Evolutionary conservation across 345 rosid genomes (phyloP), one percentile per base, ranked within the genome.

Genomic region (Arabis alpina): DNA sequence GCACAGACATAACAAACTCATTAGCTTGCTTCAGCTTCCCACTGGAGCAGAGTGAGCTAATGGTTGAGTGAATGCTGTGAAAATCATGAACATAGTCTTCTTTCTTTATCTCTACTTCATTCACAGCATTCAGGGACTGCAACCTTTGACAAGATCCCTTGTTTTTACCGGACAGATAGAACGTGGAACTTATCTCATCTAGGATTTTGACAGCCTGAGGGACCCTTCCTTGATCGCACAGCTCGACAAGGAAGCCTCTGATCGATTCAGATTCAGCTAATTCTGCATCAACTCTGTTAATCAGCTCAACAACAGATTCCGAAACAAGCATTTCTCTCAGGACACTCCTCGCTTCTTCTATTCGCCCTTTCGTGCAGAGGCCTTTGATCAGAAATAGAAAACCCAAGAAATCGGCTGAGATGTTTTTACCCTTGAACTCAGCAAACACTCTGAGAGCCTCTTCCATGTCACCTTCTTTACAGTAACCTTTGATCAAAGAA

Each of bases 301-400:
- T 80, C 70, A 89, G 63, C 77, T 83, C 85, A 70, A 82, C 54
- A 60, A 81, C 81, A 44, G 88, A 77, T 74, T 78, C 59, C 56
- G 87, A 79, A 75, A 77, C 86, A 75, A 93, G 88, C 98, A 91
- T 91, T 70, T 93, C 96, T 81, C 93, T 84, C 79, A 93, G 78
- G 57, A 86, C 73, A 54, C 74, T 77, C 66, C 94, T 84, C 1
- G 98, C 86, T 81, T 93, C 97, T 80, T 93, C 97, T 87, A 93
- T 88, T 77, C 96, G 82, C 70, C 98, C 96, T 78, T 93, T 91
- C 6, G 82, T 80, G 80, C 76, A 80, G 15, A 93, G 84, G 40
- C 98, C 98, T 70, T 86, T 82, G 47, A 85, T 75, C 81, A 91
- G 74, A 79, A 73, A 70, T 69, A 87, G 61, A 74, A 84, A 91